Evolutionary conservation across 2,329 filamentous ascomycete species (phyloP).

Genomic region (Cryphonectria nitschkei): DNA sequence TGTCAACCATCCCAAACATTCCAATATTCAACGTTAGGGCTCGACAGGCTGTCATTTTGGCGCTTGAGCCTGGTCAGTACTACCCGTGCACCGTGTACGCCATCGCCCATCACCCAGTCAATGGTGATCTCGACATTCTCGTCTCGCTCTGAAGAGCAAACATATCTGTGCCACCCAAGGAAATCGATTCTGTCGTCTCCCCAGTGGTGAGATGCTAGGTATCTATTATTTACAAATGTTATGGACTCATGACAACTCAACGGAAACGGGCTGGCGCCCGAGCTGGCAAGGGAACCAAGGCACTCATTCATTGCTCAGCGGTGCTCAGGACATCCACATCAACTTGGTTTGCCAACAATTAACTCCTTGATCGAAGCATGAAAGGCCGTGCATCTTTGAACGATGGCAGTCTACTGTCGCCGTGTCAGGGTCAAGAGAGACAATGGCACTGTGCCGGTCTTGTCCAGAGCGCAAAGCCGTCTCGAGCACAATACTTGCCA

Average conservation of each 20-base stretch:
- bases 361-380: neutral
- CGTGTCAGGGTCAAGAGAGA: neutral
- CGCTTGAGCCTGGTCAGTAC: neutral
- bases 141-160: neutral
- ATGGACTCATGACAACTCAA: neutral
- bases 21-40: neutral
- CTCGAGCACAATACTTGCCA: constrained; percentile 1
- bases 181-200: neutral
- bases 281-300: neutral
- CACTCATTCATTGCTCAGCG: neutral
- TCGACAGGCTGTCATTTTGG: neutral
- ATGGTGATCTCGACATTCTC: neutral
- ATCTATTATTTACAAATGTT: neutral
- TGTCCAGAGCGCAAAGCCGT: neutral
- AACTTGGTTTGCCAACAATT: too few relatives aligned
- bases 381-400: neutral
- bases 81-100: neutral
- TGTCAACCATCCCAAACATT: neutral
- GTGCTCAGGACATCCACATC: neutral
- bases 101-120: neutral
- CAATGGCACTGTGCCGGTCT: neutral
- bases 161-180: neutral
- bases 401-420: neutral
- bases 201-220: neutral
- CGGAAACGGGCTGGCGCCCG: neutral